Percentiles rank a stretch among this genome's conserved stretches.
phyloP scores from a whole-genome alignment of 192 early-diverging fungal species.

The Phlyctochytrium bullatum region DNA sequence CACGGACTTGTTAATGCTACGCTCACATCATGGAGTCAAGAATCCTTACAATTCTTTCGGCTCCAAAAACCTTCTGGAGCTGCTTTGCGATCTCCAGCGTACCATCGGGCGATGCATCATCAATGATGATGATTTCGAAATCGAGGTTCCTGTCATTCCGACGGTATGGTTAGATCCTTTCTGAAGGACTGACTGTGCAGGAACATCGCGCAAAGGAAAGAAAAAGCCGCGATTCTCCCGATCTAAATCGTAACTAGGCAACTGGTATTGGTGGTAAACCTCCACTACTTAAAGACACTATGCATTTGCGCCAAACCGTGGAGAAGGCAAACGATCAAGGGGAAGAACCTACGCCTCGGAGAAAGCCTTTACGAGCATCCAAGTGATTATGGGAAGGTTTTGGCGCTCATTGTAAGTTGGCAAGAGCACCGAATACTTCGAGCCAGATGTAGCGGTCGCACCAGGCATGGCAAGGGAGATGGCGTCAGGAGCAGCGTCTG shows the following conservation, averaged over 20 bases:
- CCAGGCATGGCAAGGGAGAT: background rate
- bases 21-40: background rate
- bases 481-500: too few relatives aligned
- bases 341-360: constrained; percentile 46
- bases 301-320: background rate
- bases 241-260: too few relatives aligned
- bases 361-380: constrained; percentile 88
- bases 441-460: background rate
- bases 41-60: constrained; percentile 73
- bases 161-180: background rate
- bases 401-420: constrained; percentile 98
- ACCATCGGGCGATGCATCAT: constrained; percentile 93
- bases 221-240: background rate
- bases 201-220: constrained; percentile 6
- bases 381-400: constrained; percentile 93
- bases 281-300: background rate
- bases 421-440: constrained; percentile 89
- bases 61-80: constrained; percentile 81
- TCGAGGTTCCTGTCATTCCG: constrained; percentile 62
- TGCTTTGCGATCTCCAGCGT: constrained; percentile 92
- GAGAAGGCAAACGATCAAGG: background rate
- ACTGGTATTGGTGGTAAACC: too few relatives aligned
- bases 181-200: background rate
- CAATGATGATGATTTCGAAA: constrained; percentile 96
- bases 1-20: background rate